These are phyloP conservation scores for Dendrostoma leiphaemia DNA, from an alignment of 2,329 filamentous ascomycete genomes.

Conservation along the genomic window DNA sequence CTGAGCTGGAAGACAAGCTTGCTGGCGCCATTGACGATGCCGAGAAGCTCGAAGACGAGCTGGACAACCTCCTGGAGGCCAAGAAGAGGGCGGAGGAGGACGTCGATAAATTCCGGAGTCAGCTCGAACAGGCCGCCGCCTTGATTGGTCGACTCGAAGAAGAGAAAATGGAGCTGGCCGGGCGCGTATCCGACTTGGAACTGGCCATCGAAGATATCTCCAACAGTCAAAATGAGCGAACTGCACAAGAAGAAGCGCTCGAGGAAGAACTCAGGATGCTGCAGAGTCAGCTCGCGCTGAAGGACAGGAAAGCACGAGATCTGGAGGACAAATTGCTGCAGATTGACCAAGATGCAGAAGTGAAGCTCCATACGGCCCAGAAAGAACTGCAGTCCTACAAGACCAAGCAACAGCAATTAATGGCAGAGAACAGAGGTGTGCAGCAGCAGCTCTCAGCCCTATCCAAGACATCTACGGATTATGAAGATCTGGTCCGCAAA, in stretches of 20 bases:
- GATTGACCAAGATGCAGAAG: conserved; percentile 82
- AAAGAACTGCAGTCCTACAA: conserved; percentile 78
- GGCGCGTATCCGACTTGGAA: conserved; percentile 68
- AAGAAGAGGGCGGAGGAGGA: conserved; percentile 89
- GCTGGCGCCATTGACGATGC: conserved; percentile 91
- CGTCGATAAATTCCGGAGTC: conserved; percentile 71
- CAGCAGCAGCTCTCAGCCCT: conserved; percentile 84
- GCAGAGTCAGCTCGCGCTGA: conserved; percentile 82
- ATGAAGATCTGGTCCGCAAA: conserved; percentile 87
- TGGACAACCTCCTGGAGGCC: conserved; percentile 83
- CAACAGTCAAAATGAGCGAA: conserved; percentile 68
- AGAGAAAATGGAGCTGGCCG: conserved; percentile 75
- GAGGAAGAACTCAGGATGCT: conserved; percentile 87
- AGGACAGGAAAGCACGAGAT: conserved; percentile 86
- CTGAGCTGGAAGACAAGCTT: conserved; percentile 89
- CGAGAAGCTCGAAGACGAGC: conserved; percentile 87
- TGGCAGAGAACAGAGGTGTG: conserved; percentile 77
- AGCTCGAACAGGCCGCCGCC: conserved; percentile 87
- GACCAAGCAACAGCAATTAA: conserved; percentile 71
- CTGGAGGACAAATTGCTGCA: conserved; percentile 81
- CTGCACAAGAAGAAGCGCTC: conserved; percentile 72
- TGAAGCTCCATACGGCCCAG: conserved; percentile 74
- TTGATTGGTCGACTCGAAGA: conserved; percentile 83
- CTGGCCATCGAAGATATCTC: conserved; percentile 68
- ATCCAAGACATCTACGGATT: conserved; percentile 88